Evolutionary conservation across 352 stramenopile genomes (phyloP), one percentile per base, ranked within the genome.

Genomic region (Thalassiosira hispida): DNA sequence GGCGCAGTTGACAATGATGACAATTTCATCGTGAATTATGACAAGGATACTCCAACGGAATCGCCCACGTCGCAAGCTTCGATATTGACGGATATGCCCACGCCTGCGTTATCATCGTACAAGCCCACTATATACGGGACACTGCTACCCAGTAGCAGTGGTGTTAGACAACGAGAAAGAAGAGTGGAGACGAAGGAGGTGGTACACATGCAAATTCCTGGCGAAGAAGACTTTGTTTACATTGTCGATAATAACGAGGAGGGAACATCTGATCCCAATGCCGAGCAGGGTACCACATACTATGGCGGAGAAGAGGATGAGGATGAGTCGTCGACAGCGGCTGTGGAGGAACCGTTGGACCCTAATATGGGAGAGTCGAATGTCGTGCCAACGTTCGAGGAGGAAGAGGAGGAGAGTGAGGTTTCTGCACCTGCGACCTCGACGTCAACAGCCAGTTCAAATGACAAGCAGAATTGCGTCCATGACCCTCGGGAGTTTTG

Each of bases 401-500:
- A 42, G 29, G 33, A 51, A 29, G 47, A 62, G 25, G 47, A 29
- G 49, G 11, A 57, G 31, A 61, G 16, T 60, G 14, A 20, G 25
- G 14, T 52, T 65, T 16, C 29, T 18, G 53, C 25, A 7, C 1
- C 18, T 49, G 18, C 9, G 8, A 61, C 27, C 14, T 22, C 46
- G 4, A 61, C 14, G 14, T 29, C 20, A 23, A 47, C 31, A 20
- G 27, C 18, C 23, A 29, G 5, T 18, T 57, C 6, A 31, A 72
- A 31, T 62, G 12, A 12, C 35, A 42, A 42, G 5, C 5, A 49
- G 40, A 49, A 63, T 52, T 73, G 64, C 20, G 64, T 52, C n/a
- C 7, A 64, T 56, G 64, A 73, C 33, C 49, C 51, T n/a, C 33
- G 57, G 16, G 23, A 67, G 12, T 61, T 33, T 31, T 78, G 70